Conservation (phyloP, 2,329 filamentous ascomycete genomes). For the Fusarium papillatum region DNA sequence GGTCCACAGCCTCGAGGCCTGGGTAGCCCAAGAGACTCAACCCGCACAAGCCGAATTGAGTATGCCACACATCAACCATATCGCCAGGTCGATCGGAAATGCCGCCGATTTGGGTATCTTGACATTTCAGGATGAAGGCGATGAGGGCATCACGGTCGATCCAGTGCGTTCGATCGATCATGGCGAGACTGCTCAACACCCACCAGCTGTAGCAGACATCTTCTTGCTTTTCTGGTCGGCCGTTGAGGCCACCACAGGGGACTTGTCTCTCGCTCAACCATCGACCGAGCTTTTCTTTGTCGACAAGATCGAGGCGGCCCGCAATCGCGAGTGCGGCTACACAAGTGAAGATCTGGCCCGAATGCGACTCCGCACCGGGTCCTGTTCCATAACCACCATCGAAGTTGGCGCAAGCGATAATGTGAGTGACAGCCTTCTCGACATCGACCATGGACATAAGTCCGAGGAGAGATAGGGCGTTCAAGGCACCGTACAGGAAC, state of each 20-base stretch:
- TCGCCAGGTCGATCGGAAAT: slow-evolving; percentile 92
- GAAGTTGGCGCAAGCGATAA: slow-evolving; percentile 89
- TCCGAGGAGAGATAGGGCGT: slow-evolving; percentile 87
- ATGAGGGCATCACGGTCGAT: slow-evolving; percentile 87
- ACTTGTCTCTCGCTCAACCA: slow-evolving; percentile 97
- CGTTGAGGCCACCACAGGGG: slow-evolving; percentile 90
- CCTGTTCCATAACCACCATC: slow-evolving; percentile 94
- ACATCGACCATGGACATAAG: slow-evolving; percentile 83
- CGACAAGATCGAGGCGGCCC: slow-evolving; percentile 83
- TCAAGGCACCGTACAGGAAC: slow-evolving; percentile 92
- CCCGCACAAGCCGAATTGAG: slow-evolving; percentile 88
- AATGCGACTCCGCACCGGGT: slow-evolving; percentile 93
- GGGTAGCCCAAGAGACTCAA: slow-evolving; percentile 86
- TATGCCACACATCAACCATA: slow-evolving; percentile 98
- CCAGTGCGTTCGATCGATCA: slow-evolving; percentile 92
- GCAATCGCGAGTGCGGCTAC: slow-evolving; percentile 89
- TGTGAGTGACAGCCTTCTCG: slow-evolving; percentile 82
- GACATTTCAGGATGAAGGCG: slow-evolving; percentile 87
- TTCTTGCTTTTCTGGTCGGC: slow-evolving; percentile 93
- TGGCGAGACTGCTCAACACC: slow-evolving; percentile 92
- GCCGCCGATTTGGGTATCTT: slow-evolving; percentile 88
- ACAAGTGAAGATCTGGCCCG: slow-evolving; percentile 96
- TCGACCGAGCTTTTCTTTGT: slow-evolving; percentile 84
- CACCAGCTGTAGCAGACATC: slow-evolving; percentile 99
- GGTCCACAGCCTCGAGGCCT: slow-evolving; percentile 85